These are phyloP conservation scores for Suillus americanus DNA, from an alignment of 768 basidiomycete species.

Conservation along the genomic window DNA sequence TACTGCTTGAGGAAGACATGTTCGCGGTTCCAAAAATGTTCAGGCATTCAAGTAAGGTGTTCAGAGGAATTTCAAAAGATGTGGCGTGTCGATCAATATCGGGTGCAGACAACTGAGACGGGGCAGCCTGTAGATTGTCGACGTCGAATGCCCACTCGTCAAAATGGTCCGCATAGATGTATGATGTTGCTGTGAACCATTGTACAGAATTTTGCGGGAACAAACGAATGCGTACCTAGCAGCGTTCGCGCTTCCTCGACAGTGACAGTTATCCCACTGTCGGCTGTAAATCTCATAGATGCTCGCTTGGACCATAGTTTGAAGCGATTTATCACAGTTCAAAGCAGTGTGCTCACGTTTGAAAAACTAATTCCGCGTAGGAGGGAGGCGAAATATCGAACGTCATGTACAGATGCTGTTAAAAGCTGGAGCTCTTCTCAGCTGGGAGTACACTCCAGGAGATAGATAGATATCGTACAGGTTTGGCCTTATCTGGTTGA, in stretches of 20 bases:
- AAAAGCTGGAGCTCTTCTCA: slow-evolving; percentile 45
- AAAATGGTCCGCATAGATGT: slow-evolving; percentile 75
- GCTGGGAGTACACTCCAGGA: not conserved
- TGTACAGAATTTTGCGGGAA: slow-evolving; percentile 9
- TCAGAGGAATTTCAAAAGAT: slow-evolving; percentile 82
- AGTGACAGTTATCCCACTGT: slow-evolving; percentile 67
- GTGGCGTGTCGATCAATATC: slow-evolving; percentile 24
- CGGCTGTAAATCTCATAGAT: slow-evolving; percentile 63
- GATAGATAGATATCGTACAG: slow-evolving; percentile 17
- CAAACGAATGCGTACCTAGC: slow-evolving; percentile 51
- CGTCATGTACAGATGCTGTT: slow-evolving; percentile 73
- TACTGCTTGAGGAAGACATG: slow-evolving; percentile 29
- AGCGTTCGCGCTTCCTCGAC: slow-evolving; percentile 87
- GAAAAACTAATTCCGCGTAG: slow-evolving; percentile 81
- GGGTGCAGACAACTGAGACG: slow-evolving; percentile 19
- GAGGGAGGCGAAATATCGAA: slow-evolving; percentile 76
- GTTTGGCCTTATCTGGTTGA: slow-evolving; percentile 20
- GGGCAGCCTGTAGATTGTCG: slow-evolving; percentile 29
- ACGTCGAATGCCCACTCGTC: slow-evolving; percentile 72
- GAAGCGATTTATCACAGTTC: slow-evolving; percentile 2
- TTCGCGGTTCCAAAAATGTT: slow-evolving; percentile 89
- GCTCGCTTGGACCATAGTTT: slow-evolving; percentile 54
- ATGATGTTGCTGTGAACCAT: slow-evolving; percentile 69
- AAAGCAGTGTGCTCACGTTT: slow-evolving; percentile 51
- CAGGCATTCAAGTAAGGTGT: slow-evolving; percentile 83